Evolutionary conservation across 805 yeast genomes (phyloP), one percentile per base, ranked within the genome.

Genomic region (Wickerhamiella spandovensis): DNA sequence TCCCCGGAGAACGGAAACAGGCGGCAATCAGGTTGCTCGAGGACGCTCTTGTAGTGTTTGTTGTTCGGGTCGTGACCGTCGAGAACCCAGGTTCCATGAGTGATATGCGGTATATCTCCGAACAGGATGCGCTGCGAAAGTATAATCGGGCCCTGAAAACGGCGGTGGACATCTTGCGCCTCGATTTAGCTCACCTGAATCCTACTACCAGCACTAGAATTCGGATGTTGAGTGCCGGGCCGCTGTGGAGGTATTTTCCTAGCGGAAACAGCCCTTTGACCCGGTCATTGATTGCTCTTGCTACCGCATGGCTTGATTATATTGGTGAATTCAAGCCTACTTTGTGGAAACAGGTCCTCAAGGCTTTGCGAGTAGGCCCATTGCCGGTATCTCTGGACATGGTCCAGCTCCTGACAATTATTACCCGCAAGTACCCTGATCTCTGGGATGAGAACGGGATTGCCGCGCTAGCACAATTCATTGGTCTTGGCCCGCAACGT

Each of bases 31-130:
- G 66, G 22, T 64, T 81, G 0, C 84, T 85, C 58, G 68, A 67
- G 48, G 67, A 65, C 3, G 81, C 76, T 48, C 73, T 85, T 13
- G 56, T 84, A 17, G 75, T 75, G 46, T 79, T 75, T 53, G 69
- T 78, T 12, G 67, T 70, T 43, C 77, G 79, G 35, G 69, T 77
- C 0, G 58, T 85, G 8, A 63, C 73, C 15, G 62, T 67, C 30
- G 95, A 88, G 61, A 69, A 77, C 2, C 73, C 72, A 3, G 78
- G 75, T 15, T 74, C 87, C 0, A 64, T 89, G 20, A 79, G 89
- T 1, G 96, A 89, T 58, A 83, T 81, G 59, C 70, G 95, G 50
- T 79, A 77, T 56, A 74, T 79, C 18, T 73, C 78, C 3, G 74
- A 73, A 46, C 84, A 80, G 44, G 95, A 87, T 53, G 73, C 84